Conservation (phyloP, 139 green algal species). For the Penium margaritaceum region DNA sequence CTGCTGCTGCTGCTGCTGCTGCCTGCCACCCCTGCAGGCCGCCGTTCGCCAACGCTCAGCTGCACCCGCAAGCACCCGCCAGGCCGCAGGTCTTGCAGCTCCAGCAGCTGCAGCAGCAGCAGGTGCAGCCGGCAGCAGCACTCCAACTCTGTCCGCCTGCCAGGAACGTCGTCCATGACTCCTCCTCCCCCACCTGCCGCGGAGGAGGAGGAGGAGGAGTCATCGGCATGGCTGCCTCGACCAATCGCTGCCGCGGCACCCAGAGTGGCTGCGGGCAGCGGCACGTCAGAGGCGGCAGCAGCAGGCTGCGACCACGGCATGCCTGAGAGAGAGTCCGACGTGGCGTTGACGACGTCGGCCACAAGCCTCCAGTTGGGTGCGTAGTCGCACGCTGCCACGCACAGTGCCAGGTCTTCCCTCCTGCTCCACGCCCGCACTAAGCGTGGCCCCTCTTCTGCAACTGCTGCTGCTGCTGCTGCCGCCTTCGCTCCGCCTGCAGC, state of each 20-base stretch:
- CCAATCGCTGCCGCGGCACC: background rate
- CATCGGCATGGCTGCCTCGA: background rate
- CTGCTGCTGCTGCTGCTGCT: too few relatives aligned
- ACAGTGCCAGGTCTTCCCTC: slow-evolving; percentile 21
- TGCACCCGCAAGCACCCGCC: too few relatives aligned
- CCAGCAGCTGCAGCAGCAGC: too few relatives aligned
- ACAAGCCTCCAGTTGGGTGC: slow-evolving; percentile 22
- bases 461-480: background rate
- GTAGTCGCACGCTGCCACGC: slow-evolving; percentile 20
- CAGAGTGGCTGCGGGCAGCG: background rate
- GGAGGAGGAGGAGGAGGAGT: background rate
- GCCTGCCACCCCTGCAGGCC: too few relatives aligned
- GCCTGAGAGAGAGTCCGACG: slow-evolving; percentile 1
- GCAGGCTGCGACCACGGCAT: background rate
- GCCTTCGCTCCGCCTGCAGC: background rate
- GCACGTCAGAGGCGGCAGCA: slow-evolving; percentile 4
- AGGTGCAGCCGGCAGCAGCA: too few relatives aligned
- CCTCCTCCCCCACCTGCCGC: background rate
- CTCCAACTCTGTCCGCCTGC: too few relatives aligned
- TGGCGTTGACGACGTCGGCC: slow-evolving; percentile 18
- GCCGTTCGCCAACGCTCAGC: too few relatives aligned
- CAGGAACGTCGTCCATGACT: slow-evolving; percentile 5
- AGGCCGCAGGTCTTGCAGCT: too few relatives aligned
- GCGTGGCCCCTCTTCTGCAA: background rate
- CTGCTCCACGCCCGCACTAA: too few relatives aligned